Evolutionary conservation across 352 stramenopile genomes (phyloP).

Genomic region (Peronospora farinosa): DNA sequence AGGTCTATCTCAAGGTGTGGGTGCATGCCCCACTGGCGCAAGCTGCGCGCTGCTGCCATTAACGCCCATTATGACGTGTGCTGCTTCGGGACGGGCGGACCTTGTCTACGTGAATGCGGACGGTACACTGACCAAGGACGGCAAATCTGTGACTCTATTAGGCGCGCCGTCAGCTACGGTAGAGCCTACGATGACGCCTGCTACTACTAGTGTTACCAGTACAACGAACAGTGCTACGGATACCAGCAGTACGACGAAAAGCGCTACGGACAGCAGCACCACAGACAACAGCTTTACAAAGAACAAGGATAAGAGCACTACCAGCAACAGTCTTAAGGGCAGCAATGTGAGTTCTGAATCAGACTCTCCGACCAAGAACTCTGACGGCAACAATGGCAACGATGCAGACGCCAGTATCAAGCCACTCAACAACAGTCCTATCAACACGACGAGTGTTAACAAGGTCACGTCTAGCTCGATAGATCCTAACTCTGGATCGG

Average conservation of each 20-base stretch:
- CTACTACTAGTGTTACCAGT: slow-evolving; percentile 6
- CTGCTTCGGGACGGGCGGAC: slow-evolving; percentile 37
- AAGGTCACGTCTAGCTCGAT: slow-evolving; percentile 16
- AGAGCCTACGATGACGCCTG: slow-evolving; percentile 5
- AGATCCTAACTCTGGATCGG: slow-evolving; percentile 18
- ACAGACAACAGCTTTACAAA: slow-evolving; percentile 4
- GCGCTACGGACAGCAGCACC: slow-evolving; percentile 1
- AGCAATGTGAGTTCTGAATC: slow-evolving; percentile 18
- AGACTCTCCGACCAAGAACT: slow-evolving; percentile 4
- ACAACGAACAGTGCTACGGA: slow-evolving; percentile 7
- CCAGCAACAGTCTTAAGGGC: background rate
- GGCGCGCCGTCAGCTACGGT: slow-evolving; percentile 6
- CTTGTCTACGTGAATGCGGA: slow-evolving; percentile 70
- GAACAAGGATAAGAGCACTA: slow-evolving; percentile 1
- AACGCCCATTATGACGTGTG: slow-evolving; percentile 65
- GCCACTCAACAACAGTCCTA: background rate
- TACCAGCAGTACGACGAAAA: slow-evolving; percentile 7
- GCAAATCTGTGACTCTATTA: slow-evolving; percentile 26
- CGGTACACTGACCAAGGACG: slow-evolving; percentile 48
- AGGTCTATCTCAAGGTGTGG: slow-evolving; percentile 42
- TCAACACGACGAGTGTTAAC: slow-evolving; percentile 5
- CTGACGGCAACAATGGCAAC: slow-evolving; percentile 12
- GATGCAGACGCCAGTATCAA: background rate
- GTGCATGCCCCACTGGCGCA: slow-evolving; percentile 44
- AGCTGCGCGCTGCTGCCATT: slow-evolving; percentile 57